phyloP scores from a whole-genome alignment of 2,329 filamentous ascomycete genomes.

The Alternaria atra region DNA sequence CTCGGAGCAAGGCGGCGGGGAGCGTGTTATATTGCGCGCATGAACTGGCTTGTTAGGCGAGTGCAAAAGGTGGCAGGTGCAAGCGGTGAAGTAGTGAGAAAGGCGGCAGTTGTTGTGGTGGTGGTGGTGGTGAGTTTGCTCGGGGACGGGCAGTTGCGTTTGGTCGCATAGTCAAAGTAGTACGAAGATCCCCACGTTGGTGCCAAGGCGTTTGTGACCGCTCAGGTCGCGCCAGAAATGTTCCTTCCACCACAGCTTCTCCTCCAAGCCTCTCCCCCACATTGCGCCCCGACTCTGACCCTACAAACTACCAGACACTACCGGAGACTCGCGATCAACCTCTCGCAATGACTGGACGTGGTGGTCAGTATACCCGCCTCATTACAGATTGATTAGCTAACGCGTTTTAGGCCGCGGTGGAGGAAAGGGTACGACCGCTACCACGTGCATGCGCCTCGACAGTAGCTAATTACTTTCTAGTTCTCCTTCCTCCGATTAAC shows the following conservation, averaged over 20 bases:
- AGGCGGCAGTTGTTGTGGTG: slow-evolving; percentile 15
- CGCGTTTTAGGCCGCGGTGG: slow-evolving; percentile 63
- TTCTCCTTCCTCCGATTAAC: slow-evolving; percentile 80
- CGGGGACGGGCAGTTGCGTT: slow-evolving; percentile 31
- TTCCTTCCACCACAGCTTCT: slow-evolving; percentile 33
- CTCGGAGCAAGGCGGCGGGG: slow-evolving; percentile 38
- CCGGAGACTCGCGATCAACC: slow-evolving; percentile 9
- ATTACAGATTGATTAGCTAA: slow-evolving; percentile 30
- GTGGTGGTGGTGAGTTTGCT: slow-evolving; percentile 31
- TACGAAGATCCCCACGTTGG: slow-evolving; percentile 27
- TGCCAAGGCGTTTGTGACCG: slow-evolving; percentile 40
- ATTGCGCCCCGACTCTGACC: slow-evolving; percentile 14
- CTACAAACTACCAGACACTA: slow-evolving; percentile 4
- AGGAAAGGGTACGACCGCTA: slow-evolving; percentile 51
- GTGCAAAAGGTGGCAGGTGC: slow-evolving; percentile 7
- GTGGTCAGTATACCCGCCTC: slow-evolving; percentile 33
- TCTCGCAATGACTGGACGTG: slow-evolving; percentile 44
- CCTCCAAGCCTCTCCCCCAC: slow-evolving; percentile 25
- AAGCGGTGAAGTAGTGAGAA: slow-evolving; percentile 5
- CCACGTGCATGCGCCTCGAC: slow-evolving; percentile 12
- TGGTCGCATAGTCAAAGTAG: slow-evolving; percentile 36
- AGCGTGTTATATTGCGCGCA: slow-evolving; percentile 37
- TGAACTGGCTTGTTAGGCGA: slow-evolving; percentile 23
- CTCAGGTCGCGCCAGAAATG: slow-evolving; percentile 33
- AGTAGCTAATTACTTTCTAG: slow-evolving; percentile 47